Evolutionary conservation across 257 asterid species (phyloP), one percentile per base, ranked within the genome.

Genomic region (Verbena officinalis): DNA sequence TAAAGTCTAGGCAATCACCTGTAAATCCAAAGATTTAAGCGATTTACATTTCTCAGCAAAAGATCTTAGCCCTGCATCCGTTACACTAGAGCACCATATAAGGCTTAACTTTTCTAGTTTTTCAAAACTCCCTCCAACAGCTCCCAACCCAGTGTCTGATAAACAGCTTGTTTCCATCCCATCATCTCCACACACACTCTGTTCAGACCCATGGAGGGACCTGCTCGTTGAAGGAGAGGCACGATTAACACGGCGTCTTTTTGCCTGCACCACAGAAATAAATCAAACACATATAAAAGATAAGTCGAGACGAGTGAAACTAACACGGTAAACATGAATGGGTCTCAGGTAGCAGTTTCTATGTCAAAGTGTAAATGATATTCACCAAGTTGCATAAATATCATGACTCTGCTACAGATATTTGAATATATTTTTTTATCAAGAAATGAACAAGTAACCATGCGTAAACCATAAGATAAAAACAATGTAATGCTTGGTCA

Each of bases 61-160:
- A 58, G 92, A 86, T 71, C 59, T 78, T 66, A 91, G 74, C 65
- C 96, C 98, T 11, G 62, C 61, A 72, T 81, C 85, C 27, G 96
- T 83, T 54, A 85, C 74, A 76, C 78, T 85, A 46, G 96, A 86
- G 75, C 96, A 89, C 96, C 96, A 83, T 73, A 86, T 76, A 61
- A 91, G 83, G 86, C 91, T 86, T 83, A 91, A 74, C 46, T 77
- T 91, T 73, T 85, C 95, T 65, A 91, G 90, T 74, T 81, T 89
- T 15, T 55, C 45, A 65, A 89, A 91, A 73, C 84, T 75, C 64
- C 77, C 77, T 24, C 87, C 96, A 57, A 85, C 83, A 67, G 88
- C 75, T 68, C 72, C 72, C 82, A 91, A 72, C 44, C 95, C 96
- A 67, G 82, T 71, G 82, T 91, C 89, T 50, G 98, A 91, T 77